phyloP scores from a whole-genome alignment of 1,139 yeast genomes.

The Hansenula sp. region DNA sequence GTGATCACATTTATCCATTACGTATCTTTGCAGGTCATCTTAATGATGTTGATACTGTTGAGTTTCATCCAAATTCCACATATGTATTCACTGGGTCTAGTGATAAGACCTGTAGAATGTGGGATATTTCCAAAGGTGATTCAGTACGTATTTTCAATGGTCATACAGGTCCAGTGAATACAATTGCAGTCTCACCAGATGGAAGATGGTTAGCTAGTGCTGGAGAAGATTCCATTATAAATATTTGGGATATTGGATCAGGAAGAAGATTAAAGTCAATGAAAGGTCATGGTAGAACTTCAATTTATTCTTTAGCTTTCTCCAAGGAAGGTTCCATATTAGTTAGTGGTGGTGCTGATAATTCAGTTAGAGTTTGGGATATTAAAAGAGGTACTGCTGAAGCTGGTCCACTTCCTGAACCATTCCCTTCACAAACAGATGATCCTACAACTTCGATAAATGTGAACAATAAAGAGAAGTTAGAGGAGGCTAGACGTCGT shows the following conservation, averaged over 20 bases:
- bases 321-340: slow-evolving; percentile 85
- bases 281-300: slow-evolving; percentile 88
- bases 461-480: slow-evolving; percentile 32
- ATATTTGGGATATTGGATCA: slow-evolving; percentile 92
- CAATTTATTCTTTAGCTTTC: slow-evolving; percentile 82
- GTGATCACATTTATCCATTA: slow-evolving; percentile 94
- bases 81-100: slow-evolving; percentile 93
- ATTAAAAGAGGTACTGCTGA: slow-evolving; percentile 80
- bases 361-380: slow-evolving; percentile 95
- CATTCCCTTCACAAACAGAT: slow-evolving; percentile 39
- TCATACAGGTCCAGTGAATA: slow-evolving; percentile 82
- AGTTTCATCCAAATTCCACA: slow-evolving; percentile 94
- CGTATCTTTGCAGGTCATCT: slow-evolving; percentile 96
- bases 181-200: slow-evolving; percentile 89
- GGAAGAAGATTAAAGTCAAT: slow-evolving; percentile 79
- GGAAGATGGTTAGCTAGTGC: slow-evolving; percentile 97
- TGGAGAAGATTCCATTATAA: slow-evolving; percentile 87
- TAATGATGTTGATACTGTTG: slow-evolving; percentile 92
- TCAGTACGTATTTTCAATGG: slow-evolving; percentile 94
- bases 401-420: slow-evolving; percentile 78
- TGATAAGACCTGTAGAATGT: slow-evolving; percentile 95
- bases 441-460: slow-evolving; percentile 32
- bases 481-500: slow-evolving; percentile 42
- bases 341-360: slow-evolving; percentile 91
- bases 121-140: slow-evolving; percentile 91